Evolutionary conservation across 2,329 filamentous ascomycete species (phyloP), one percentile per base, ranked within the genome.

Genomic region (Fusarium nelsonii): DNA sequence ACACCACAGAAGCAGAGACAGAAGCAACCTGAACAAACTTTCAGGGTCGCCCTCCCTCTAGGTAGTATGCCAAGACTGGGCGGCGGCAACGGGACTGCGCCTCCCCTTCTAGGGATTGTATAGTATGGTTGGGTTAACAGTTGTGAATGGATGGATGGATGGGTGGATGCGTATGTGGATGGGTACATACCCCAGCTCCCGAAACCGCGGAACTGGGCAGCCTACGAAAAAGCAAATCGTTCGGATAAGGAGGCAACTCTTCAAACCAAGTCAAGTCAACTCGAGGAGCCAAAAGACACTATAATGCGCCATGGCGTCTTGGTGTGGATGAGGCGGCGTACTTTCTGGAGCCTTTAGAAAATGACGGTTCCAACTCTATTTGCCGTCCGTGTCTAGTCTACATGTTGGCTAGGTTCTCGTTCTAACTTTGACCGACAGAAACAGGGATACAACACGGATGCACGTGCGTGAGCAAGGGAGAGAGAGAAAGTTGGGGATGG

Each of bases 291-390:
- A 41, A 11, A 14, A 41, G 39, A 14, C 34, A 51, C 48, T 51
- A 51, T 30, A 39, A 37, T 20, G 4, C 34, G 48, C 54, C 46
- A 55, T 56, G 60, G 62, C 59, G 54, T 62, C 40, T 53, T 58
- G 67, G 67, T 69, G 40, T 53, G 68, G 45, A 58, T 40, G 65
- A 64, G 56, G 65, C 62, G 55, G 43, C 56, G 49, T 50, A 33
- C 16, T 46, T 58, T 37, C 46, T 49, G 16, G 20, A 36, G 32
- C 23, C 20, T 34, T 20, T 28, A 58, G 28, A 39, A 58, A 55
- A 8, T 57, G 67, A 66, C 71, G 59, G 71, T 46, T 49, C 55
- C 71, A 73, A 73, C 71, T 72, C 63, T 73, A 73, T 64, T 68
- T 46, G 34, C 48, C 40, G 40, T 51, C 48, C 48, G 52, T 44